phyloP scores from a whole-genome alignment of 768 basidiomycete species.

The Russula vinacea region DNA sequence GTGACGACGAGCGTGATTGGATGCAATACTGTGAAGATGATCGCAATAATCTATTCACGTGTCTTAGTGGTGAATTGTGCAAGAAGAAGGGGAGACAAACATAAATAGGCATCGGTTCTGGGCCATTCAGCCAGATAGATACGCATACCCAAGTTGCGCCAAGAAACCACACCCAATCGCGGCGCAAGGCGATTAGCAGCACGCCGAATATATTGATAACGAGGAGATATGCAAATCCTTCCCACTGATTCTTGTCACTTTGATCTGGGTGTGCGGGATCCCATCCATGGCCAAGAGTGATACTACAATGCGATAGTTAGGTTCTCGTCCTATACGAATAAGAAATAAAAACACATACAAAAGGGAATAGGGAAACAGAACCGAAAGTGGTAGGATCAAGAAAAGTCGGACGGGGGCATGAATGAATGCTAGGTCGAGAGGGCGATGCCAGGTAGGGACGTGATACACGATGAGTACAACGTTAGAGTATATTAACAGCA shows the following conservation, averaged over 20 bases:
- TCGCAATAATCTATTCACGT: constrained; percentile 49
- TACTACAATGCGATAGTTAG: constrained; percentile 40
- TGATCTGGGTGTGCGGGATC: constrained; percentile 51
- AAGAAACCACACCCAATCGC: constrained; percentile 73
- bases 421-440: constrained; percentile 77
- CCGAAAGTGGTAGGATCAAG: constrained; percentile 46
- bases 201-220: constrained; percentile 54
- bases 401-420: constrained; percentile 84
- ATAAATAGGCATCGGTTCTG: constrained; percentile 63
- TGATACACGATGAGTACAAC: constrained; percentile 74
- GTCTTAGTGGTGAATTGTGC: not conserved
- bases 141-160: constrained; percentile 73
- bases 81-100: constrained; percentile 41
- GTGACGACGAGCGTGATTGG: constrained; percentile 56
- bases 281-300: constrained; percentile 66
- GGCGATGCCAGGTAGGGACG: constrained; percentile 51
- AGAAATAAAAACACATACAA: constrained; percentile 41
- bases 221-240: constrained; percentile 67
- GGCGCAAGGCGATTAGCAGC: constrained; percentile 50
- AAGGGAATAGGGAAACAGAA: constrained; percentile 61
- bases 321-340: not conserved
- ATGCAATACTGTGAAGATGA: constrained; percentile 63
- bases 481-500: constrained; percentile 77
- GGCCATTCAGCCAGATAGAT: constrained; percentile 56
- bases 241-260: constrained; percentile 61